Conservation (phyloP, 2,329 filamentous ascomycete genomes). For the Apiospora rasikravindrae region DNA sequence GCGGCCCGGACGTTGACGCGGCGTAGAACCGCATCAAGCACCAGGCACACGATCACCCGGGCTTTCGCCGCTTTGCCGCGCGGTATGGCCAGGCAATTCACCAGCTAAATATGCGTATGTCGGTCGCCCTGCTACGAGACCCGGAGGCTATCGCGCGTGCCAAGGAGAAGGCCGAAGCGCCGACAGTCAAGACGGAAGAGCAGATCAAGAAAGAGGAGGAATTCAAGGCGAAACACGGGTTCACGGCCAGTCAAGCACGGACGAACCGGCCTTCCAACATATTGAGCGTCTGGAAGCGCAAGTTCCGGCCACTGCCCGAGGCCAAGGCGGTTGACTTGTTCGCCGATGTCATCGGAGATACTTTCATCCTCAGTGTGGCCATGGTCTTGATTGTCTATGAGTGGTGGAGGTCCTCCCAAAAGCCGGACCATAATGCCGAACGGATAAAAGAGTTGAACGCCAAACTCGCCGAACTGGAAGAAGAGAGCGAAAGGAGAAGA, state of each 20-base stretch:
- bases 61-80: constrained; percentile 65
- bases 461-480: constrained; percentile 51
- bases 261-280: constrained; percentile 32
- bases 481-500: constrained; percentile 56
- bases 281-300: constrained; percentile 65
- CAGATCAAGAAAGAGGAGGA: constrained; percentile 61
- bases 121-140: constrained; percentile 64
- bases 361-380: constrained; percentile 66
- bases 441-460: constrained; percentile 56
- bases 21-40: constrained; percentile 67
- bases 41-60: constrained; percentile 68
- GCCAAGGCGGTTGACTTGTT: constrained; percentile 70
- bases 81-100: constrained; percentile 68
- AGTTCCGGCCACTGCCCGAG: constrained; percentile 68
- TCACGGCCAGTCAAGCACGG: constrained; percentile 37
- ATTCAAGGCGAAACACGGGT: constrained; percentile 47
- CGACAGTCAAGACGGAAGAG: constrained; percentile 69
- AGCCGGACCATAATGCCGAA: constrained; percentile 63
- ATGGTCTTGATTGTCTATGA: constrained; percentile 64
- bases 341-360: constrained; percentile 68
- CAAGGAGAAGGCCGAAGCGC: constrained; percentile 66
- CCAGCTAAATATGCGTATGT: constrained; percentile 70
- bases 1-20: constrained; percentile 18
- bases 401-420: constrained; percentile 62
- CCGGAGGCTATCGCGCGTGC: constrained; percentile 61